Conservation (phyloP, 148 eudicot genomes). For the Spergularia bocconei region DNA sequence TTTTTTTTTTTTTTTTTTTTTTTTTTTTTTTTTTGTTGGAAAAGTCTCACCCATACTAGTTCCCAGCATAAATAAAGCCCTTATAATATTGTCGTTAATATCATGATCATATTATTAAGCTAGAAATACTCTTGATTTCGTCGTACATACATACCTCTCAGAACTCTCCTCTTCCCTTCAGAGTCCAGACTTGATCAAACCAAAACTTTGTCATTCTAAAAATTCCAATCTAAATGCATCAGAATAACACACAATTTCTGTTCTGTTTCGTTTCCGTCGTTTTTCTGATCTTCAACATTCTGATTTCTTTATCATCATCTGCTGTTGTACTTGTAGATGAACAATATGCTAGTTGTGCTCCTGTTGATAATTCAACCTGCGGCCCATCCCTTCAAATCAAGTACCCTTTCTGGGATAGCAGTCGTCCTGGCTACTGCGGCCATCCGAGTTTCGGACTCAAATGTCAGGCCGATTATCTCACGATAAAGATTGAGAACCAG, state of each 20-base stretch:
- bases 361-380: background rate
- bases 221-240: background rate
- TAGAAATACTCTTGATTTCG: too few relatives aligned
- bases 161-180: background rate
- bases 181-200: background rate
- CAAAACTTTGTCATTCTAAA: background rate
- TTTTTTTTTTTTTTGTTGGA: too few relatives aligned
- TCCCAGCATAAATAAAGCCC: too few relatives aligned
- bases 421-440: conserved; percentile 27
- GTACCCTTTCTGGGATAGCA: conserved; percentile 41
- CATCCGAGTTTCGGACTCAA: conserved; percentile 20
- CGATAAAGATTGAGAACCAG: background rate
- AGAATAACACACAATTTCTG: background rate
- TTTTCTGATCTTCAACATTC: background rate
- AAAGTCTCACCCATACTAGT: too few relatives aligned
- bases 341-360: conserved; percentile 8
- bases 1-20: too few relatives aligned
- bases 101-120: too few relatives aligned
- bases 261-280: background rate
- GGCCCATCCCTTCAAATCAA: background rate
- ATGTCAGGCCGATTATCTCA: conserved; percentile 2
- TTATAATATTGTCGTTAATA: too few relatives aligned
- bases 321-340: background rate
- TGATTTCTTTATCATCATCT: background rate
- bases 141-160: background rate